Conservation (phyloP, 768 basidiomycete genomes). For the Termitomyces sp. region DNA sequence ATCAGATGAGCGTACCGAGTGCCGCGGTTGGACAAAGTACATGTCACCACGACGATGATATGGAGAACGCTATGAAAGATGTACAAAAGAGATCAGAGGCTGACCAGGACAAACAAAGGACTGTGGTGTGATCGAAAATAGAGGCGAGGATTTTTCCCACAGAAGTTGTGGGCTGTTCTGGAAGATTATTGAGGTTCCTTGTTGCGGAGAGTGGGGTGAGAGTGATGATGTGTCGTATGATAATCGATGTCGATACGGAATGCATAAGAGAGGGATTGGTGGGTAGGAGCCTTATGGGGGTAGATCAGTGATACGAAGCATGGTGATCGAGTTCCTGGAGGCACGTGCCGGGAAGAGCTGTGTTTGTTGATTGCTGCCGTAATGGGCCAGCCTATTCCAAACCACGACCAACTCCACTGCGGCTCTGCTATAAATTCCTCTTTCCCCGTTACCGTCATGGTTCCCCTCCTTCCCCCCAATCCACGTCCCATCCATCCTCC, state of each 20-base stretch:
- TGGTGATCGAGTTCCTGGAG: conserved; percentile 36
- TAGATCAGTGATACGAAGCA: conserved; percentile 30
- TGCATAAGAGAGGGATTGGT: not conserved
- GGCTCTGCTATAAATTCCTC: conserved; percentile 33
- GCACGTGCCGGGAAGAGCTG: conserved; percentile 43
- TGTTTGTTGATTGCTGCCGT: conserved; percentile 55
- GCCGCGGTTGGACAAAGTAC: conserved; percentile 6
- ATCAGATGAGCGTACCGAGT: conserved; percentile 16
- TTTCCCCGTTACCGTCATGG: conserved; percentile 23
- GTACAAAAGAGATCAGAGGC: not conserved
- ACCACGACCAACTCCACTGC: conserved; percentile 51
- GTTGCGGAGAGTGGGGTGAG: not conserved
- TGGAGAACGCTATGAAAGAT: not conserved
- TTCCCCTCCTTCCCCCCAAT: conserved; percentile 27
- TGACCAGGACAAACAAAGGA: not conserved
- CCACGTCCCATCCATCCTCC: conserved; percentile 28
- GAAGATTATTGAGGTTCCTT: not conserved
- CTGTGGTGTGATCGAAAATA: not conserved
- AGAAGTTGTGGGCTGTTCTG: not conserved
- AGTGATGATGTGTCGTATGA: not conserved
- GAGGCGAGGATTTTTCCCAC: not conserved
- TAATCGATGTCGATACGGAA: conserved; percentile 8
- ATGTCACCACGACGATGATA: not conserved
- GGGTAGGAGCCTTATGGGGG: conserved; percentile 10
- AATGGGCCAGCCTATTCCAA: conserved; percentile 43